Conservation (phyloP, 2,329 filamentous ascomycete genomes). For the Scopulariopsis brevicaulis region DNA sequence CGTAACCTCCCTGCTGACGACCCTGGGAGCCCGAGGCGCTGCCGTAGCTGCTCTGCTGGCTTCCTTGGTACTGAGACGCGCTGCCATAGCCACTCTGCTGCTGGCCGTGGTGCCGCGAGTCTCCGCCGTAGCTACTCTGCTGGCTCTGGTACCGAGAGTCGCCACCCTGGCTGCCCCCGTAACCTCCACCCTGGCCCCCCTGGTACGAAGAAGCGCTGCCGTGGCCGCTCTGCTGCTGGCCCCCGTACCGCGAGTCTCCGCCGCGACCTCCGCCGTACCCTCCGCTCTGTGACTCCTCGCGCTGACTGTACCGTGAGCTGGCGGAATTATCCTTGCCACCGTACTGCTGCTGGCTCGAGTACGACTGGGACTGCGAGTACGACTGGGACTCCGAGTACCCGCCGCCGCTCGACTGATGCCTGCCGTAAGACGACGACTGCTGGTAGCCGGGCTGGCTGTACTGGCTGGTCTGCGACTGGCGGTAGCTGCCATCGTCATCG, state of each 20-base stretch:
- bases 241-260: slow-evolving; percentile 8
- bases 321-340: slow-evolving; percentile 15
- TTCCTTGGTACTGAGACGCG: neutral
- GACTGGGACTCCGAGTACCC: slow-evolving; percentile 11
- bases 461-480: slow-evolving; percentile 49
- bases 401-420: slow-evolving; percentile 14
- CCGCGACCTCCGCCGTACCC: slow-evolving; percentile 2
- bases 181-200: neutral
- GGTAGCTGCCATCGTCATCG: slow-evolving; percentile 47
- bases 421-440: slow-evolving; percentile 4
- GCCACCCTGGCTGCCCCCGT: neutral
- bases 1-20: neutral
- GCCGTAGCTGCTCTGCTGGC: neutral
- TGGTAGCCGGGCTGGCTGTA: slow-evolving; percentile 17
- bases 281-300: slow-evolving; percentile 8
- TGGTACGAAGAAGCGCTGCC: neutral
- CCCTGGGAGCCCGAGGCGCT: neutral
- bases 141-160: slow-evolving; percentile 7
- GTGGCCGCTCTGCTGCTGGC: neutral
- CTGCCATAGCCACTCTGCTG: neutral
- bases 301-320: slow-evolving; percentile 9
- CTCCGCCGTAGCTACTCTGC: slow-evolving; percentile 11
- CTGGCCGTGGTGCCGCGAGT: slow-evolving; percentile 5
- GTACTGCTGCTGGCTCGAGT: slow-evolving; percentile 5
- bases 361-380: slow-evolving; percentile 9